Conservation (phyloP, 345 rosid species). For the Linum tenue region DNA sequence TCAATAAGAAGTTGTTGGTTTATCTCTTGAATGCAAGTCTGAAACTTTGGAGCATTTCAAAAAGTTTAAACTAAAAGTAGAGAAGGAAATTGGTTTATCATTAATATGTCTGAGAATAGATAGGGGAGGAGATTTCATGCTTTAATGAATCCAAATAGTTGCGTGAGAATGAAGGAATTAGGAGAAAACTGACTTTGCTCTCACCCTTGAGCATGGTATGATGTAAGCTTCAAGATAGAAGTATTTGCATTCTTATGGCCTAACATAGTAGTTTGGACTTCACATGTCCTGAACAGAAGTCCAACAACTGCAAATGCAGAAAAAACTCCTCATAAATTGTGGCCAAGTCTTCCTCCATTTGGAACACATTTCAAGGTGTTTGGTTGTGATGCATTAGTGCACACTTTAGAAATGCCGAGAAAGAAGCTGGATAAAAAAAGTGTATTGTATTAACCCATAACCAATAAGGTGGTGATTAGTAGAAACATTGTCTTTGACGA, state of each 20-base stretch:
- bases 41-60: no score
- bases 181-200: no score
- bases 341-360: no score
- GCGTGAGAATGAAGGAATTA: background rate
- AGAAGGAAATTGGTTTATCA: no score
- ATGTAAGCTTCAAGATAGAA: background rate
- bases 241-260: background rate
- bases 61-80: no score
- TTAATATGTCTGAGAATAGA: background rate
- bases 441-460: background rate
- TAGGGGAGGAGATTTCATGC: background rate
- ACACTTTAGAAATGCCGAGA: background rate
- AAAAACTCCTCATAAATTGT: no score
- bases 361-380: no score
- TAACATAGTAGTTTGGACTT: background rate
- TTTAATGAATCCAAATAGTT: background rate
- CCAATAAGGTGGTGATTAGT: background rate
- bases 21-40: background rate
- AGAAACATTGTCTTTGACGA: background rate
- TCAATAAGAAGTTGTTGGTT: background rate
- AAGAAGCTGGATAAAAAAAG: background rate
- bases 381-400: background rate
- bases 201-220: no score
- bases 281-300: background rate
- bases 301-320: background rate